Percentiles rank a stretch among this genome's conserved stretches.
Conservation (phyloP, 768 basidiomycete genomes). For the Trametes cinnabarina region DNA sequence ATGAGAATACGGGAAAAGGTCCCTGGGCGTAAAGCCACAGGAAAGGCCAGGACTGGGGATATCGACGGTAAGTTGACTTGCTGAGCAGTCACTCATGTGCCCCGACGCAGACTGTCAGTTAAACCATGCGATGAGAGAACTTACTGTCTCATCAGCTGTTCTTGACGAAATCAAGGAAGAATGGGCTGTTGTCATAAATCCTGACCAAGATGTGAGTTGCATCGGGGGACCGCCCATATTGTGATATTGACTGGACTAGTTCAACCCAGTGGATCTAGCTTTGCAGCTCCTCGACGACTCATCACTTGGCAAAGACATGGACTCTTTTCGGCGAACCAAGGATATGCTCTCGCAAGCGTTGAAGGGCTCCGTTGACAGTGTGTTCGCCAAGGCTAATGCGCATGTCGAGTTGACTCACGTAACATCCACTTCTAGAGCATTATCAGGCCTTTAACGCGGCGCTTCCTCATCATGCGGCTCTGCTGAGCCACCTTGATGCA, state of each 20-base stretch:
- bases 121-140: not conserved
- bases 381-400: conserved; percentile 30
- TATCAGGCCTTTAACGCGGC: conserved; percentile 96
- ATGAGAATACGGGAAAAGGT: conserved; percentile 67
- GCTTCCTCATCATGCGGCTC: conserved; percentile 82
- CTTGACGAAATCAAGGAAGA: conserved; percentile 84
- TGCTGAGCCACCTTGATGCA: conserved; percentile 67
- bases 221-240: not conserved
- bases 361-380: conserved; percentile 86
- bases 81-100: not conserved
- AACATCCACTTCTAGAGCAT: conserved; percentile 54
- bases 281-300: conserved; percentile 82
- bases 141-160: conserved; percentile 51
- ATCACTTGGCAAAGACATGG: conserved; percentile 68
- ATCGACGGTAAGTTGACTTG: conserved; percentile 66
- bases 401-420: not conserved
- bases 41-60: conserved; percentile 67
- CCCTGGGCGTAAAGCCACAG: conserved; percentile 52
- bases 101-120: not conserved
- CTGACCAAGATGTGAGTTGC: conserved; percentile 66
- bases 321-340: conserved; percentile 76
- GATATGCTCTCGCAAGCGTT: conserved; percentile 74
- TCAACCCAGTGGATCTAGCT: conserved; percentile 92
- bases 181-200: conserved; percentile 85
- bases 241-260: conserved; percentile 44